Base-by-base conservation (phyloP, 257 asterid species). In the Eustoma russellianum region DNA sequence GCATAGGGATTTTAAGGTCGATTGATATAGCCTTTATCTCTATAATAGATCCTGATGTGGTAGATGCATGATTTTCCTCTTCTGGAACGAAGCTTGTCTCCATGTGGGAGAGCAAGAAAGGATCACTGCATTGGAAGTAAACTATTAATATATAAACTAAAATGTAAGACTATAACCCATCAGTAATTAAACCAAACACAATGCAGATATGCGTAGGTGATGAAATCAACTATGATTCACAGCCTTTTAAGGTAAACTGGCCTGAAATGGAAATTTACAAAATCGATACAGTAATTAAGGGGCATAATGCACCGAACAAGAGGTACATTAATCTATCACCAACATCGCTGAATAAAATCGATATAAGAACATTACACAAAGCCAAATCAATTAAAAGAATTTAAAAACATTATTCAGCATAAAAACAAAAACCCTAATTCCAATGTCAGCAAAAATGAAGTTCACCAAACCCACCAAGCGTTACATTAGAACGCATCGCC, bases 11-110 rank as follows among this genome's bases (percentile, higher is more conserved):
- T 50, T 67, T 46, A 40, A 90, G 75, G 41, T 81, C 93, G 54
- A 86, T 72, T 33, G 63, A 70, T 45, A 86, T 74, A 3, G 90
- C 70, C 50, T 74, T 70, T 24, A 86, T 78, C 64, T 65, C 73
- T 50, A 83, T 70, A 11, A 79, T 33, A 13, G 84, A 56, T 57
- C 78, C 87, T 1, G 68, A 17, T 13, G 83, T 45, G 56, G 66
- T 76, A 17, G 83, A 45, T 15, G 59, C 68, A 53, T 73, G 63
- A 66, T 61, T 66, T 55, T 70, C 80, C 52, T 72, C 79, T 38
- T 54, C 55, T 6, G 59, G 62, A 16, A 43, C 66, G 41, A 14
- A 44, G 70, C 64, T 57, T 62, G 70, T 66, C 51, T 78, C 83
- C 93, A 78, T 78, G 55, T 41, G 47, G 52, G 45, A 54, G 49